phyloP scores from a whole-genome alignment of 169 alveolate genomes.

The Perkinsus chesapeaki region DNA sequence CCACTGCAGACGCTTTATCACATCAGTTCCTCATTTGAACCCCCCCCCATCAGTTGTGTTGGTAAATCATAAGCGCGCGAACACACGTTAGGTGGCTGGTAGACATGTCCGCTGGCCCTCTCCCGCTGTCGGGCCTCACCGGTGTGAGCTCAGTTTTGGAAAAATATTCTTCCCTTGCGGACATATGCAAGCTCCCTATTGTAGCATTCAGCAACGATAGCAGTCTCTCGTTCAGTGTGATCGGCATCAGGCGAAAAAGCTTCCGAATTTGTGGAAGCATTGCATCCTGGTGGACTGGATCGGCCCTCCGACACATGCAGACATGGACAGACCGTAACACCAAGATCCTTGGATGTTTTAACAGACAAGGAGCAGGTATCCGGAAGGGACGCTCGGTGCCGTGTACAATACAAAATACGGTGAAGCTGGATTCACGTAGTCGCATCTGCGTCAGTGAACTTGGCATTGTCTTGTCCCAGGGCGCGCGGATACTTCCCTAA shows the following conservation, averaged over 20 bases:
- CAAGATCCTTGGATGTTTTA: not conserved
- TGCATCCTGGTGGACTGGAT: not conserved
- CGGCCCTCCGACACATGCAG: not conserved
- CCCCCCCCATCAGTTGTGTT: not conserved
- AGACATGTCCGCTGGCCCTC: not conserved
- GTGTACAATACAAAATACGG: not conserved
- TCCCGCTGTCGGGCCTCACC: not conserved
- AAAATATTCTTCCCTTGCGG: not conserved
- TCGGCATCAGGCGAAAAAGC: not conserved
- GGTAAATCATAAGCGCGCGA: not conserved
- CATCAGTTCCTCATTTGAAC: not conserved
- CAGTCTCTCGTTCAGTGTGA: not conserved
- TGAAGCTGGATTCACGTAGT: not conserved
- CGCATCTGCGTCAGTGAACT: not conserved
- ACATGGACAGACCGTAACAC: not conserved
- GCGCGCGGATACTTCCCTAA: not conserved
- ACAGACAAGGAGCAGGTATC: not conserved
- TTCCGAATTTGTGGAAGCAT: not conserved
- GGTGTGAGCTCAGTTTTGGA: not conserved
- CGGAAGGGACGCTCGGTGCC: not conserved
- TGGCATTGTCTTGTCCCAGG: not conserved
- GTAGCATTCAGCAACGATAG: not conserved
- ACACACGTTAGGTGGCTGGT: too few relatives aligned
- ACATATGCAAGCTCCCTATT: not conserved
- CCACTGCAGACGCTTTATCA: not conserved